phyloP scores from a whole-genome alignment of 331 rosid species.

The Acacia pycnantha region DNA sequence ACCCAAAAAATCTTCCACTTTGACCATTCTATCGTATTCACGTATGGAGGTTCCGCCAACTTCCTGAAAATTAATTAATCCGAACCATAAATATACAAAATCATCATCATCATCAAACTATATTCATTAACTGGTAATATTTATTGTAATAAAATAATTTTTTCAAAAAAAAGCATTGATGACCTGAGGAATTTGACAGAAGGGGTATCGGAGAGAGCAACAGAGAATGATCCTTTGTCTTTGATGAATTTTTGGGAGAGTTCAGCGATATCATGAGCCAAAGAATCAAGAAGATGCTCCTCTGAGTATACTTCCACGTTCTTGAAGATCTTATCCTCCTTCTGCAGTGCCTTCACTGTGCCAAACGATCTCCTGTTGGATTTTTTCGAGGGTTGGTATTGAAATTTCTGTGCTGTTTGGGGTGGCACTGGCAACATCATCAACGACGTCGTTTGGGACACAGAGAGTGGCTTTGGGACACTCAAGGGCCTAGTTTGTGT shows the following conservation, averaged over 20 bases:
- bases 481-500: not conserved
- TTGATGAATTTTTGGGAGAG: conserved; percentile 59
- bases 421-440: not conserved
- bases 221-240: conserved; percentile 73
- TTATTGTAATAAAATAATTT: not conserved
- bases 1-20: conserved; percentile 91
- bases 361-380: not conserved
- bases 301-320: conserved; percentile 57
- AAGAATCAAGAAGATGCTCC: conserved; percentile 56
- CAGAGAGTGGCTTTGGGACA: not conserved
- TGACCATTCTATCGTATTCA: conserved; percentile 67
- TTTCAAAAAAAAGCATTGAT: not conserved
- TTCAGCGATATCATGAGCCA: conserved; percentile 74
- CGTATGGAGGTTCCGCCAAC: conserved; percentile 62
- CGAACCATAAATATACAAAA: not conserved
- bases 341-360: conserved; percentile 32
- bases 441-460: not conserved
- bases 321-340: conserved; percentile 22
- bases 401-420: not conserved
- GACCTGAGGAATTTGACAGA: conserved; percentile 60
- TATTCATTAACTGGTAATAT: not conserved
- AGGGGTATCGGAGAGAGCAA: conserved; percentile 84
- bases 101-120: not conserved
- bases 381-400: not conserved
- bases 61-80: conserved; percentile 46